Percentiles rank a stretch among this genome's conserved stretches.
Conservation (phyloP, 2,329 filamentous ascomycete species). For the Decorospora gaudefroyi region DNA sequence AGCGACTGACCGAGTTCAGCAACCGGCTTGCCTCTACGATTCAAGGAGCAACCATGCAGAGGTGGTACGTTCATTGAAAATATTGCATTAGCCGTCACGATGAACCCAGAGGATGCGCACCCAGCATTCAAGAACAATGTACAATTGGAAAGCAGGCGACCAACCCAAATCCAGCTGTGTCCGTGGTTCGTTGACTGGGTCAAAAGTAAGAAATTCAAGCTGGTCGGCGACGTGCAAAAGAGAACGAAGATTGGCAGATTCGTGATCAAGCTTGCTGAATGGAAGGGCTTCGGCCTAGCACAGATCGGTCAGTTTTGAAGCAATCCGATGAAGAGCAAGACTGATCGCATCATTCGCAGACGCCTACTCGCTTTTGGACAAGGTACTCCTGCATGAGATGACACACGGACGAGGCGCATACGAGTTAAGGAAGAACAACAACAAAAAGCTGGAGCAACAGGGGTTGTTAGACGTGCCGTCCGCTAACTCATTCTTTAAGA, state of each 20-base stretch:
- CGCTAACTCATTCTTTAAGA: not conserved
- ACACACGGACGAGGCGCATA: conserved; percentile 12
- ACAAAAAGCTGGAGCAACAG: not conserved
- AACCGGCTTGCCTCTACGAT: too few species aligned
- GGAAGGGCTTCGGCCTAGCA: conserved; percentile 2
- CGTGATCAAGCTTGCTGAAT: conserved; percentile 5
- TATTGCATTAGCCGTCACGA: conserved; percentile 7
- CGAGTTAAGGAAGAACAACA: not conserved
- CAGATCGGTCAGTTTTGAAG: conserved; percentile 14
- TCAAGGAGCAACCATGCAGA: too few species aligned
- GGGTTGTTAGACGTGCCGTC: not conserved
- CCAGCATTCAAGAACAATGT: too few species aligned
- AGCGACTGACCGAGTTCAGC: not conserved
- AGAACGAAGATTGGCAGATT: conserved; percentile 8
- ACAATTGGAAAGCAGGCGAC: too few species aligned
- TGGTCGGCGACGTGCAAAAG: conserved; percentile 1
- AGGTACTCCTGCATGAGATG: conserved; percentile 23
- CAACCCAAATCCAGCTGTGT: conserved; percentile 21
- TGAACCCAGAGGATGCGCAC: not conserved
- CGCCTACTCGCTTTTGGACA: conserved; percentile 15
- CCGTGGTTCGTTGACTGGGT: conserved; percentile 22
- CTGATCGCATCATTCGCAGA: conserved; percentile 6
- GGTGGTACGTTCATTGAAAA: not conserved
- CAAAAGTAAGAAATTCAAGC: conserved; percentile 11
- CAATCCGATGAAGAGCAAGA: not conserved